These are phyloP conservation scores for Taphrina deformans DNA, from an alignment of 1,139 yeast species.

Conservation along the genomic window DNA sequence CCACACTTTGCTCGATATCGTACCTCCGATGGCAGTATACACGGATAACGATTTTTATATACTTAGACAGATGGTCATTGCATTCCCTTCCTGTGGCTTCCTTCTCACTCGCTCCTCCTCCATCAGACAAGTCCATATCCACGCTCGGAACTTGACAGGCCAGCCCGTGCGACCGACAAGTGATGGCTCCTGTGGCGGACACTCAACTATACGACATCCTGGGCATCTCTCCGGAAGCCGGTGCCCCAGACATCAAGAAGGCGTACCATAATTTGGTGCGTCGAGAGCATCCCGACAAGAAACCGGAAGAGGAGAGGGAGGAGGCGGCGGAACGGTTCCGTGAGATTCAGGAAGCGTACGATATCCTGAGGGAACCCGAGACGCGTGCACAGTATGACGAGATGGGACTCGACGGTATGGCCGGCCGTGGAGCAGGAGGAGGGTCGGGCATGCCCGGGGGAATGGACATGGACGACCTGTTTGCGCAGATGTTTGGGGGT, in stretches of 20 bases:
- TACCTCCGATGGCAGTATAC: background rate
- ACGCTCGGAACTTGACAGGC: no score
- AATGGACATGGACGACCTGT: conserved; percentile 38
- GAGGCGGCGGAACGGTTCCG: conserved; percentile 72
- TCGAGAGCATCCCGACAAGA: conserved; percentile 90
- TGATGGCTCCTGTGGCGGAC: conserved; percentile 33
- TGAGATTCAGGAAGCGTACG: conserved; percentile 73
- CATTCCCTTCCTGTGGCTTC: no score
- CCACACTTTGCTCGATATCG: background rate
- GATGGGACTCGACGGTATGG: conserved; percentile 49
- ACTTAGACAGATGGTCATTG: no score
- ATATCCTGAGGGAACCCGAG: conserved; percentile 62
- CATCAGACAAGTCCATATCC: no score
- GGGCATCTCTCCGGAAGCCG: conserved; percentile 65
- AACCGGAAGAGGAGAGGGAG: conserved; percentile 59
- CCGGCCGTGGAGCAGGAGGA: conserved; percentile 45
- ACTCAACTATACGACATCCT: conserved; percentile 57
- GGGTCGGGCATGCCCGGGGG: conserved; percentile 41
- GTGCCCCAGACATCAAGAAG: conserved; percentile 65
- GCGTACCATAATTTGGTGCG: conserved; percentile 70
- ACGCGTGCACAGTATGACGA: conserved; percentile 59
- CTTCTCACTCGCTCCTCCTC: no score
- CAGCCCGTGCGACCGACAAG: background rate
- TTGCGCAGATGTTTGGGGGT: conserved; percentile 40
- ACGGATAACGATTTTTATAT: background rate